Evolutionary conservation across 495 filamentous ascomycete genomes (phyloP).

Genomic region (Echria macrotheca): DNA sequence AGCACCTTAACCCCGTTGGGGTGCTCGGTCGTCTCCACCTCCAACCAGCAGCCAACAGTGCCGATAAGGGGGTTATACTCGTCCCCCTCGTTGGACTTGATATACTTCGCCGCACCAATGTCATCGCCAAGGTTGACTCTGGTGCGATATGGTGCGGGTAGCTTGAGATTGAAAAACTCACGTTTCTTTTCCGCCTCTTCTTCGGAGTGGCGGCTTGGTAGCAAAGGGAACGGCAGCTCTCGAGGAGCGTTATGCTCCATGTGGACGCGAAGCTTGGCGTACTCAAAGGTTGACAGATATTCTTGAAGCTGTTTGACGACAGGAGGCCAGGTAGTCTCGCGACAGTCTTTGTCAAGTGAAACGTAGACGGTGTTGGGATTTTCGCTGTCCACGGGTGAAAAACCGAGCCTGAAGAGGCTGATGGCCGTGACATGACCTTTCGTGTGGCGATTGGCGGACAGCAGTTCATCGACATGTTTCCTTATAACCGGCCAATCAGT

Average conservation of each 20-base stretch:
- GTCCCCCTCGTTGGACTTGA: not conserved
- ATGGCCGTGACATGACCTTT: not conserved
- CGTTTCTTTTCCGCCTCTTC: not conserved
- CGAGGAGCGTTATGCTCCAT: not conserved
- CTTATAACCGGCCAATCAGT: too few species aligned
- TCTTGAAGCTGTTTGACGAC: not conserved
- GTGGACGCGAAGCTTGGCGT: not conserved
- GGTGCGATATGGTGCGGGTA: not conserved
- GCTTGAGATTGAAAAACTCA: not conserved
- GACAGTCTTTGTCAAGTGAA: not conserved
- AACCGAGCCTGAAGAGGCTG: not conserved
- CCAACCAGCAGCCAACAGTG: not conserved
- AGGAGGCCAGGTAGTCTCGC: not conserved
- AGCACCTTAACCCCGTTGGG: not conserved
- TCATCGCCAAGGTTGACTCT: not conserved
- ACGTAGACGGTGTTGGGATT: not conserved
- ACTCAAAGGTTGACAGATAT: not conserved
- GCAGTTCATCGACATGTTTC: too few species aligned
- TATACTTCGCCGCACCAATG: not conserved
- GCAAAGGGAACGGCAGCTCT: not conserved
- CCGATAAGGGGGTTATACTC: not conserved
- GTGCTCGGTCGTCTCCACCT: not conserved
- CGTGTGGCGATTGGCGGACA: too few species aligned
- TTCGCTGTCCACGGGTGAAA: not conserved
- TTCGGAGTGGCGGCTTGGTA: not conserved